Percentiles rank a stretch among this genome's conserved stretches.
phyloP scores from a whole-genome alignment of 2,329 filamentous ascomycete genomes.

The Colletotrichum abscissum region DNA sequence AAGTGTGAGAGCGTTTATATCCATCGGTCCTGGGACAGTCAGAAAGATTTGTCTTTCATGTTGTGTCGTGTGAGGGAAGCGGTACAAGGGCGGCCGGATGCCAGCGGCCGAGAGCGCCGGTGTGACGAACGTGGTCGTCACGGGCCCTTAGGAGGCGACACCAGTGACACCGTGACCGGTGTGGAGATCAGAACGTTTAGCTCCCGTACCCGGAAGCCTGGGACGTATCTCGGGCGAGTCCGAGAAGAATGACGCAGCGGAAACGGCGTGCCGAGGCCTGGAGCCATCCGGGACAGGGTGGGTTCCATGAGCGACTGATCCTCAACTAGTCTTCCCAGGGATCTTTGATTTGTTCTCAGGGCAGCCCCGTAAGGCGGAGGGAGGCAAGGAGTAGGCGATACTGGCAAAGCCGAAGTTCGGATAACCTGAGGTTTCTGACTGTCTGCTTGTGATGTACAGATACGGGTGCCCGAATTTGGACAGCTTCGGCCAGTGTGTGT shows the following conservation, averaged over 20 bases:
- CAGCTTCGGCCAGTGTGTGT: neutral
- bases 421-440: neutral
- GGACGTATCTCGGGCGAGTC: neutral
- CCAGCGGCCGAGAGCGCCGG: neutral
- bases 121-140: neutral
- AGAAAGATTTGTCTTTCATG: neutral
- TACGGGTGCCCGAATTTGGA: neutral
- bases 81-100: neutral
- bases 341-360: neutral
- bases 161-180: neutral
- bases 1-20: neutral
- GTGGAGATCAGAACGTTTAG: slow-evolving; percentile 1
- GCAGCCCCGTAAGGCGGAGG: slow-evolving; percentile 3
- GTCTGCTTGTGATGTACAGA: neutral
- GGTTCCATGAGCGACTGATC: neutral
- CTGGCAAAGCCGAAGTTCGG: neutral
- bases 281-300: neutral
- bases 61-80: slow-evolving; percentile 11
- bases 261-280: neutral
- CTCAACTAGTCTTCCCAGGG: neutral
- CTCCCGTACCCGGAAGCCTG: slow-evolving; percentile 5
- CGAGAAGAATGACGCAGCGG: slow-evolving; percentile 1
- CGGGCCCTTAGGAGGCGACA: neutral
- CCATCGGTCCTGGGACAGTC: neutral
- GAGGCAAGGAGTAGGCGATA: slow-evolving; percentile 6